Conservation (phyloP, 768 basidiomycete genomes). For the Podaxis sp. region DNA sequence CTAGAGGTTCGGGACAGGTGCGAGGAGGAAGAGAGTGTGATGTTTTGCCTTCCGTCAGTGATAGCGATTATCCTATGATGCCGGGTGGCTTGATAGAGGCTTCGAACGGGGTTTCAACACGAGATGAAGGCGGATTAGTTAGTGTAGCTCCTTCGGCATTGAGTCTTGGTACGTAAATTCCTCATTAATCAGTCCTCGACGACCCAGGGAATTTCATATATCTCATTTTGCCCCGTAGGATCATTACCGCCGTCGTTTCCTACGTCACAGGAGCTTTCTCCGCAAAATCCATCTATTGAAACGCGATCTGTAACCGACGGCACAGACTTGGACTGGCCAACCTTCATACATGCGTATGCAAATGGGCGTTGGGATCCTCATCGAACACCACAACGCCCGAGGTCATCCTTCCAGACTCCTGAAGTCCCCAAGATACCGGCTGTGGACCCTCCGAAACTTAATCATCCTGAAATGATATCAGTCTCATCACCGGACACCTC, state of each 20-base stretch:
- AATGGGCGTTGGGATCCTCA: slow-evolving; percentile 80
- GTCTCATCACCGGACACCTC: background rate
- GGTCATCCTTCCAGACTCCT: slow-evolving; percentile 20
- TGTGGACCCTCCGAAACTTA: slow-evolving; percentile 21
- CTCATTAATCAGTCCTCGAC: background rate
- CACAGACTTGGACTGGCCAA: slow-evolving; percentile 62
- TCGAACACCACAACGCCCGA: slow-evolving; percentile 61
- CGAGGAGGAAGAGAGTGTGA: background rate
- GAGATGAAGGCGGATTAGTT: slow-evolving; percentile 1
- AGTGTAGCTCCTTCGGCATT: background rate
- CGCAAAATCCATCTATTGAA: slow-evolving; percentile 4
- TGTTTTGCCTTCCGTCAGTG: background rate
- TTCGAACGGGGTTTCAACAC: background rate
- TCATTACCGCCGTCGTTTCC: slow-evolving; percentile 9
- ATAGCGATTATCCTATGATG: background rate
- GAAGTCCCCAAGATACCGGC: background rate
- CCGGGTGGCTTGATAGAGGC: background rate
- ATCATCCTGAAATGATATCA: slow-evolving; percentile 16
- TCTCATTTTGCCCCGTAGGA: background rate
- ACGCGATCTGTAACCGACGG: slow-evolving; percentile 14
- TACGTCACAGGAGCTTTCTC: slow-evolving; percentile 13
- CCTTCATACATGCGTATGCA: slow-evolving; percentile 77
- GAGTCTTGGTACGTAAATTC: slow-evolving; percentile 6
- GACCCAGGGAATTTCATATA: background rate
- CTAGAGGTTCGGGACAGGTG: slow-evolving; percentile 25